Evolutionary conservation across 2,329 filamentous ascomycete genomes (phyloP), one percentile per base, ranked within the genome.

Genomic region (Metarhizium rileyi): DNA sequence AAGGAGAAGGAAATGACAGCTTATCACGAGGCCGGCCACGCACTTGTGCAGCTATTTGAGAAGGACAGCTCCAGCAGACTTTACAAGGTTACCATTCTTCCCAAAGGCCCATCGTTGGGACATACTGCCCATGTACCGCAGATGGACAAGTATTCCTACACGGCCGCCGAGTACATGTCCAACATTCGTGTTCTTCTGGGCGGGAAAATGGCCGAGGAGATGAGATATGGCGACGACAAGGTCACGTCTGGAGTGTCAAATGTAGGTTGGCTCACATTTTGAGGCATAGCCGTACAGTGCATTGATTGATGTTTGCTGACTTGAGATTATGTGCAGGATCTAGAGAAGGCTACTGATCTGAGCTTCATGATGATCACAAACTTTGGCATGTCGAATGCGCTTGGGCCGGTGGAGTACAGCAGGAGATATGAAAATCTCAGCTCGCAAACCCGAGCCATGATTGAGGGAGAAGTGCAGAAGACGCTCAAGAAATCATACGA

Each of bases 1-100:
- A 90, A 95, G 70, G 93, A 98, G 70, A 97, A 94, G 72, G 80
- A 93, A 59, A 84, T 90, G 76, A 95, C 90, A n/a, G 90, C 90
- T 1, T 95, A 95, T 62, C 90, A 95, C 63, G 93, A 98, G 70
- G 94, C 91, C 50, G 93, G 93, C 2, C 93, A 98, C 66, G 90
- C 93, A 8, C 79, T 98, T 16, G 88, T 96, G 52, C 85, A 86
- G 50, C 83, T 96, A 61, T 90, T 91, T 58, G 83, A 86, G 53
- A 74, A 75, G 55, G 82, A 86, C 50, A 81, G 80, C 35, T 80
- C 85, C 47, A 84, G 78, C 55, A 86, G 86, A 28, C 76, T 98
- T 2, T 96, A 98, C 77, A 98, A 98, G 71, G 90, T 95, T 46
- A 98, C 93, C 1, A 94, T 98, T 59, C 85, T 98, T 60, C 90